Evolutionary conservation across 2,329 filamentous ascomycete species (phyloP).

Genomic region (Ophiostoma quercus): DNA sequence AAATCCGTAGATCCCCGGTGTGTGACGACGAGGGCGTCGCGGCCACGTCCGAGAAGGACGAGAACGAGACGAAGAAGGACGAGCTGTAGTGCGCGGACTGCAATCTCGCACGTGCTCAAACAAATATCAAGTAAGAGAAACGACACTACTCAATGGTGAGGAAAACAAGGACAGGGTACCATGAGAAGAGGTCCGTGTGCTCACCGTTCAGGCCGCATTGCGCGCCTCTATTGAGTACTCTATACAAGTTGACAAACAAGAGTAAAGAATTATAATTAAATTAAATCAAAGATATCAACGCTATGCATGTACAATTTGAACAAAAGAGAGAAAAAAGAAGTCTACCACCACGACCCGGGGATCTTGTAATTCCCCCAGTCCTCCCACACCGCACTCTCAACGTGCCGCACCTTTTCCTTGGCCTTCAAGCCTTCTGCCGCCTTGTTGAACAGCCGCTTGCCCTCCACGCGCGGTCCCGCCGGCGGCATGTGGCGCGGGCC

Average conservation of each 20-base stretch:
- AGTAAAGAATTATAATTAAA: neutral
- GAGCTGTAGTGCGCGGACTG: neutral
- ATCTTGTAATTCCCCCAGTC: slow-evolving; percentile 21
- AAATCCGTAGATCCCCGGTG: neutral
- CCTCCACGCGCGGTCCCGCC: neutral
- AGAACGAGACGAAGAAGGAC: neutral
- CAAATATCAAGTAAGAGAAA: neutral
- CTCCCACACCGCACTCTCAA: neutral
- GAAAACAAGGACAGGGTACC: neutral
- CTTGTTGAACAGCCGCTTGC: slow-evolving; percentile 25
- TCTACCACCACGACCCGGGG: slow-evolving; percentile 22
- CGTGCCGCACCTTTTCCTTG: neutral
- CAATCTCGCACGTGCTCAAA: neutral
- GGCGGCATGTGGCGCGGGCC: slow-evolving; percentile 1
- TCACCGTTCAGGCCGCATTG: neutral
- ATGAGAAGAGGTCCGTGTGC: neutral
- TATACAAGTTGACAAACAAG: neutral
- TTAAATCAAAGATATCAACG: neutral
- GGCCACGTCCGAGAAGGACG: neutral
- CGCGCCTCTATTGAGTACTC: neutral
- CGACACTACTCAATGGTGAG: neutral
- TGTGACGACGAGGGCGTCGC: neutral
- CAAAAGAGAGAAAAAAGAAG: neutral
- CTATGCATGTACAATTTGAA: neutral
- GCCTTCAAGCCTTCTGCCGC: slow-evolving; percentile 23